A percentile compares a stretch with the other conserved stretches of the same genome.
Conservation (phyloP, 805 yeast genomes). For the Suhomyces sp. region DNA sequence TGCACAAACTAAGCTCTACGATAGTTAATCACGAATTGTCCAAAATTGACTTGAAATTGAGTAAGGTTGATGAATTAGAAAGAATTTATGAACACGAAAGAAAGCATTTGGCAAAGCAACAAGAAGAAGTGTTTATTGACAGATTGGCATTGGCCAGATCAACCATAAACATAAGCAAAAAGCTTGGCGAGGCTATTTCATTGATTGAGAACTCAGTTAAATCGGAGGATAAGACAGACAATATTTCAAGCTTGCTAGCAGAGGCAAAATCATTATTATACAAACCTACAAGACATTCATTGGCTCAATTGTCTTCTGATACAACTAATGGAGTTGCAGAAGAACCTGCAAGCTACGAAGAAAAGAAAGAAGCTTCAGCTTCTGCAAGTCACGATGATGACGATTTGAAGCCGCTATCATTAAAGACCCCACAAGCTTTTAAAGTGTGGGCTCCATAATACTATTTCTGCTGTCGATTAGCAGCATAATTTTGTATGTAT, state of each 20-base stretch:
- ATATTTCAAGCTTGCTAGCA: constrained; percentile 18
- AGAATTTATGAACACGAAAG: constrained; percentile 63
- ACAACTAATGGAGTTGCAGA: constrained; percentile 6
- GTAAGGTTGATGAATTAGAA: constrained; percentile 58
- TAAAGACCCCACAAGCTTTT: constrained; percentile 40
- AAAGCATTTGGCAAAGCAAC: constrained; percentile 56
- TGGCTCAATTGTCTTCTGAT: constrained; percentile 15
- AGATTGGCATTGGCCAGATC: constrained; percentile 63
- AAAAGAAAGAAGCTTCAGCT: constrained; percentile 8
- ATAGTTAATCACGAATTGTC: constrained; percentile 61
- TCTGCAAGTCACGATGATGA: constrained; percentile 11
- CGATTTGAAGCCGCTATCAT: constrained; percentile 33
- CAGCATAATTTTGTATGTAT: neutral
- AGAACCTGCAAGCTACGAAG: constrained; percentile 6
- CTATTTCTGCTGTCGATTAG: neutral
- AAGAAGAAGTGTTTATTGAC: constrained; percentile 64
- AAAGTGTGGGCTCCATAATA: constrained; percentile 44
- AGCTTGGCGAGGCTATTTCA: constrained; percentile 37
- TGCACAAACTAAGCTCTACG: constrained; percentile 54
- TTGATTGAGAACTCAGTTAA: constrained; percentile 8
- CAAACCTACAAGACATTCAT: constrained; percentile 30
- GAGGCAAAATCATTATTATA: constrained; percentile 33
- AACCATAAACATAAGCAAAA: constrained; percentile 48
- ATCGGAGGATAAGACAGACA: constrained; percentile 4
- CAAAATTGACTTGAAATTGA: constrained; percentile 62